Evolutionary conservation across 352 stramenopile genomes (phyloP), one percentile per base, ranked within the genome.

Genomic region (Pythium sukuiense): DNA sequence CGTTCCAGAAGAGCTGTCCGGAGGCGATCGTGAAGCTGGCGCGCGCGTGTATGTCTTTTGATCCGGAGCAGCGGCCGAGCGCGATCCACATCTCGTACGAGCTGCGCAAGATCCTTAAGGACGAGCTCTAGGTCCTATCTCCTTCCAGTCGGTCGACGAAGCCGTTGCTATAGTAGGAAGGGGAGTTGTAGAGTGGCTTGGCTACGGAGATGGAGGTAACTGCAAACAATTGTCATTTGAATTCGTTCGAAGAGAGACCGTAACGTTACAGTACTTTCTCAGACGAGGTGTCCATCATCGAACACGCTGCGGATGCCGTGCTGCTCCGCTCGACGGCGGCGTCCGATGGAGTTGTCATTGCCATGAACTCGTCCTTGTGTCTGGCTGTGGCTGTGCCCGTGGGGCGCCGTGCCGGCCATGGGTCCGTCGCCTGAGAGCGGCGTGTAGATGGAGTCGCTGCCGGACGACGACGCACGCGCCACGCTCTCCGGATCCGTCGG

Each of bases 31-130:
- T 91, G n/a, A 72, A 76, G 65, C 54, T 93, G 53, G 82, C 79
- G 43, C 72, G 69, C 9, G 84, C 80, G 27, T 93, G 84, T 71
- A 39, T 93, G 55, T 71, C 70, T 5, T 91, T 90, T 57, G 77
- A 93, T 61, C 79, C 82, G 9, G 76, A 71, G 6, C 67, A 89
- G 13, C 84, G 84, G 58, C 84, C 84, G 49, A 87, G 78, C 55
- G 84, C 84, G 37, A 90, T 93, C 60, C 79, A 91, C 60, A 80
- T 93, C 39, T 88, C 84, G 18, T 93, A 90, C 73, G 77, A 90
- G 67, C 66, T 92, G 61, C 81, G 82, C 50, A 89, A 88, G 66
- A 90, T 92, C 69, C 76, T 90, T 68, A 87, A 85, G 70, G 80
- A 89, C 53, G 77, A 83, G 67, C 68, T 88, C 35, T 88, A 76